Base-by-base conservation (phyloP, 495 filamentous ascomycete genomes). In the Podospora didyma region DNA sequence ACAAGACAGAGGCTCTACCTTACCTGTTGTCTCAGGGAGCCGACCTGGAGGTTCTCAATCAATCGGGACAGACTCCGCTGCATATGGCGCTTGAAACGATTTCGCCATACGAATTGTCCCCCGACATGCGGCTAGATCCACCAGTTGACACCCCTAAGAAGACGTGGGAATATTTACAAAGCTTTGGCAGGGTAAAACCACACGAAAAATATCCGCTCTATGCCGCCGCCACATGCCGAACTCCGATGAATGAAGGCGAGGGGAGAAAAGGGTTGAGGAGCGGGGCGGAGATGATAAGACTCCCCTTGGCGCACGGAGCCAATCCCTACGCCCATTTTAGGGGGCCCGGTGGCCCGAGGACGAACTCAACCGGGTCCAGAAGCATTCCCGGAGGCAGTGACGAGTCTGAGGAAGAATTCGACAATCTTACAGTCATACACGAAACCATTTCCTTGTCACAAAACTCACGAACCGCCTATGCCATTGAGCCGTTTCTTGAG, bases 21-120 rank as follows among this genome's bases (percentile, higher is more conserved):
- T 81, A 78, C 45, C 62, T 80, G 0, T 11, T 80, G 2, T 31
- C 71, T n/a, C 61, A 68, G 1, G 71, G 71, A n/a, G 73, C 75
- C 9, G 64, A 78, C 48, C 59, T 69, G n/a, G 66, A 74, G 3
- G 44, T 65, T 11, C 64, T 64, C 4, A 65, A 78, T 49, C 47
- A 54, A 2, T 28, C 63, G 1, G 76, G 75, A 1, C 50, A 67
- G 22, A 80, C 77, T 22, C 71, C 77, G 1, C 42, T 82, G 16
- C 68, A 71, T 26, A 48, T 63, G n/a, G 75, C 77, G 1, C 62
- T 77, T 1, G 54, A 12, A 54, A 63, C 22, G 64, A 3, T 11
- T 1, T 22, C n/a, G n/a, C n/a, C n/a, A n/a, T n/a, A n/a, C n/a
- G n/a, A n/a, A n/a, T n/a, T n/a, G n/a, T n/a, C n/a, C n/a, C 7